phyloP scores from a whole-genome alignment of 768 basidiomycete genomes.

The Tricholoma terreum region DNA sequence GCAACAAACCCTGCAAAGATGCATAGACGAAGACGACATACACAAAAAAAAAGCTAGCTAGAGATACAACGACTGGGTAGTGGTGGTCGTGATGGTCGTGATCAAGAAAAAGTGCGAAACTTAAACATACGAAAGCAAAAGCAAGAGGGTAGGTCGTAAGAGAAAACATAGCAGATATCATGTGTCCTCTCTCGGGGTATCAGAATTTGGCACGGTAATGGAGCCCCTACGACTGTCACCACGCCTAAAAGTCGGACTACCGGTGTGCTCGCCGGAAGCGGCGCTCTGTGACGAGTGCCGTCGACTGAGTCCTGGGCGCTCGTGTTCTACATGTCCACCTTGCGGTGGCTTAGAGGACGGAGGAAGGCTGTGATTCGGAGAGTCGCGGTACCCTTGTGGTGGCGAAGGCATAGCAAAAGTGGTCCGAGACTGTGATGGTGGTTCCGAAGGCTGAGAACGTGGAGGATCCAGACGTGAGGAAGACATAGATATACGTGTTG shows the following conservation, averaged over 20 bases:
- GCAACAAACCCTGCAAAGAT: neutral
- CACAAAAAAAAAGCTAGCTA: neutral
- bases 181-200: slow-evolving; percentile 23
- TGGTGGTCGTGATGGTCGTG: neutral
- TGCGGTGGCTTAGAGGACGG: slow-evolving; percentile 13
- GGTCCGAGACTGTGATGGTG: slow-evolving; percentile 20
- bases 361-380: slow-evolving; percentile 18
- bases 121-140: neutral
- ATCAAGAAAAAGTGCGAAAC: neutral
- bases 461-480: slow-evolving; percentile 48
- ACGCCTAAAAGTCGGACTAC: slow-evolving; percentile 16
- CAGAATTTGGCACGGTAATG: slow-evolving; percentile 34
- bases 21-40: neutral
- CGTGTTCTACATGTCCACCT: slow-evolving; percentile 13
- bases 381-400: slow-evolving; percentile 32
- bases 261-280: slow-evolving; percentile 3
- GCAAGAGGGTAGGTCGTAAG: too few species aligned
- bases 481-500: slow-evolving; percentile 47
- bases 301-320: slow-evolving; percentile 25
- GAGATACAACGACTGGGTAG: neutral
- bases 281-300: slow-evolving; percentile 18
- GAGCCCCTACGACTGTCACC: slow-evolving; percentile 35
- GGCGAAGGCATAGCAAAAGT: slow-evolving; percentile 30
- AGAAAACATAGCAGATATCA: neutral
- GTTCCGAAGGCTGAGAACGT: slow-evolving; percentile 25